Evolutionary conservation across 176 grass and related monocot genomes (phyloP), one percentile per base, ranked within the genome.

Genomic region (Rhynchospora tenuis): DNA sequence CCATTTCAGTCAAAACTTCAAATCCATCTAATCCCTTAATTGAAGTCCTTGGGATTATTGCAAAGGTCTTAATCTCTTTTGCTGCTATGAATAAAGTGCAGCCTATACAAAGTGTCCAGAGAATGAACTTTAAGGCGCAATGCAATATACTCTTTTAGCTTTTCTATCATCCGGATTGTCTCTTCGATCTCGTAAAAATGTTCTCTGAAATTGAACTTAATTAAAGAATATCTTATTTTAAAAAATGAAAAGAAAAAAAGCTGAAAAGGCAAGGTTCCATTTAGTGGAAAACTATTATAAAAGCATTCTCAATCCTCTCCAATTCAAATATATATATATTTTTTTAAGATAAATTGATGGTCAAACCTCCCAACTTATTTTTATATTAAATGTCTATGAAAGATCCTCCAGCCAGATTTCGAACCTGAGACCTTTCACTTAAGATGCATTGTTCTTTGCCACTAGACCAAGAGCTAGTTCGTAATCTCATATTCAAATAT

Each of bases 21-120:
- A 86, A 86, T 80, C 73, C 16, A 68, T 68, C 64, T 73, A 50
- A 74, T 59, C 64, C 64, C 8, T 60, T 59, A n/a, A 52, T 38
- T 24, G 81, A 79, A 73, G 64, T 51, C 58, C 15, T 46, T 51
- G 51, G 42, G 72, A 81, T 79, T 65, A 82, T 70, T 81, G 85
- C 64, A 51, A 85, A 83, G n/a, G 52, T 87, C 88, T 72, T 87
- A 82, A 87, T 90, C 73, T 29, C 84, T 79, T 89, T 86, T 84
- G 78, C 82, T 79, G 86, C 20, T 33, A 87, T 90, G 88, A 89
- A 95, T 89, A 97, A 93, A 91, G 94, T 81, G 73, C 66, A 89
- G 88, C 88, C 85, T 74, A 93, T 91, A 83, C 91, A 90, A 94
- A 90, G 88, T 81, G 31, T 56, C 60, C 60, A 90, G 82, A 70